Evolutionary conservation across 176 grass and related monocot genomes (phyloP).

Genomic region (Carex parvula): DNA sequence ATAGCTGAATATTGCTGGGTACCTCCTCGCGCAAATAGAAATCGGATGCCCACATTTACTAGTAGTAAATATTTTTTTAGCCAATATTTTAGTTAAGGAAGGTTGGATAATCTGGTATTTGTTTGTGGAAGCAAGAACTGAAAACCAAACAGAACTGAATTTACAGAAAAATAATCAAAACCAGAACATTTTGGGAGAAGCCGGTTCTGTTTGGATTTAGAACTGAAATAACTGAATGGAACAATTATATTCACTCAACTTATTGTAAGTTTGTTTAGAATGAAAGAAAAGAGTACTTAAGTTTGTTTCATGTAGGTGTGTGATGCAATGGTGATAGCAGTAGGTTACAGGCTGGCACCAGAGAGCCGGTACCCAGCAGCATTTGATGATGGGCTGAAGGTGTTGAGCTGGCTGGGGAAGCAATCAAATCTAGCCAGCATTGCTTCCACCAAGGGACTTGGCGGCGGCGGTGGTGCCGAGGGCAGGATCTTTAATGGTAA

Average conservation of each 20-base stretch:
- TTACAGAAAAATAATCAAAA: not conserved
- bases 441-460: conserved; percentile 6
- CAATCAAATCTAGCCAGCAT: conserved; percentile 61
- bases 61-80: not conserved
- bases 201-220: not conserved
- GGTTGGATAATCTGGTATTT: not conserved
- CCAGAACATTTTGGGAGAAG: not conserved
- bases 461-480: conserved; percentile 4
- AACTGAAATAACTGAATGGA: not conserved
- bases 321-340: conserved; percentile 67
- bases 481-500: conserved; percentile 38
- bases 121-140: not conserved
- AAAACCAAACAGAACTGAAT: not conserved
- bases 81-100: not conserved
- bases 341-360: conserved; percentile 70
- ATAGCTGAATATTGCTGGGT: not conserved
- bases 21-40: not conserved
- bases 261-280: not conserved
- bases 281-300: conserved; percentile 1
- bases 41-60: not conserved
- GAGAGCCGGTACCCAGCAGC: conserved; percentile 80
- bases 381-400: conserved; percentile 81
- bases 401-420: conserved; percentile 80
- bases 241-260: not conserved
- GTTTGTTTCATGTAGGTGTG: conserved; percentile 25